Evolutionary conservation across 176 grass and related monocot genomes (phyloP).

Genomic region (Stipa capillata): DNA sequence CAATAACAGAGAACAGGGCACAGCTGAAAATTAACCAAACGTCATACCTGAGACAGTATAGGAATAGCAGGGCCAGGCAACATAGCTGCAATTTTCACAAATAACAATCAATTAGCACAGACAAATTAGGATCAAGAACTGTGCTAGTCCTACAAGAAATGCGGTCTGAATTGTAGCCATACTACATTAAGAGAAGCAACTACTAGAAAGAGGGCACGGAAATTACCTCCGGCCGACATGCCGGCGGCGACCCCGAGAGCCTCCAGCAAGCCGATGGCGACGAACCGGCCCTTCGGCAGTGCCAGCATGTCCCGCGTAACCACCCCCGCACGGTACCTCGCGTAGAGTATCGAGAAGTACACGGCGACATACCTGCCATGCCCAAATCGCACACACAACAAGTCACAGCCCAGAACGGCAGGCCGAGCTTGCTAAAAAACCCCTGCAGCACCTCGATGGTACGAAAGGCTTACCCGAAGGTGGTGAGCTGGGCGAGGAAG

Average conservation of each 20-base stretch:
- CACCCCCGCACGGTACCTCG: slow-evolving; percentile 41
- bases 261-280: slow-evolving; percentile 72
- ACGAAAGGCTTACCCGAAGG: slow-evolving; percentile 54
- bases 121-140: neutral
- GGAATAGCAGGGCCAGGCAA: slow-evolving; percentile 91
- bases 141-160: neutral
- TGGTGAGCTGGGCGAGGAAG: slow-evolving; percentile 86
- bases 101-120: neutral
- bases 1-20: neutral
- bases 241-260: slow-evolving; percentile 77
- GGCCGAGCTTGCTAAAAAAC: neutral
- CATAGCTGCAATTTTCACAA: slow-evolving; percentile 51
- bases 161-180: neutral
- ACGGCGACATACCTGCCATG: slow-evolving; percentile 62
- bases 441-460: neutral
- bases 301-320: slow-evolving; percentile 71
- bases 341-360: slow-evolving; percentile 75
- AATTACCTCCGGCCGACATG: slow-evolving; percentile 82
- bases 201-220: neutral
- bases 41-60: slow-evolving; percentile 83
- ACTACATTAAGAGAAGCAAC: neutral
- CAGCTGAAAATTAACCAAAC: neutral
- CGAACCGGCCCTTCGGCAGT: slow-evolving; percentile 50
- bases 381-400: neutral
- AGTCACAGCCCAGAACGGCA: neutral